Conservation (phyloP, 208 protist genomes). For the Wallacemonas sp. region DNA sequence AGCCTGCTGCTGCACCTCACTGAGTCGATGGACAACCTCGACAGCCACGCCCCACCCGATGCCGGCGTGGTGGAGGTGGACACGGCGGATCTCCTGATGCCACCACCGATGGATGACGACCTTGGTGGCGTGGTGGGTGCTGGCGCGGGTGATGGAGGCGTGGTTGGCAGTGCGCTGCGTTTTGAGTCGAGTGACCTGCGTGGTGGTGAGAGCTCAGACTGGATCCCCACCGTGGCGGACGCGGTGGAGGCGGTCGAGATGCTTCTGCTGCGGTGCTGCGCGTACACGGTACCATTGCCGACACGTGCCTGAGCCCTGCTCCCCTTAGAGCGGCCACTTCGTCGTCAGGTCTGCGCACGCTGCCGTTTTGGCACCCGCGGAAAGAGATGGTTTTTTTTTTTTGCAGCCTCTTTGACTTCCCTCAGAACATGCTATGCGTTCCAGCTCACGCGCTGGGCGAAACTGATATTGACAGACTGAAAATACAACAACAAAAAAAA, state of each 20-base stretch:
- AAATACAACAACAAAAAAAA: too few species aligned
- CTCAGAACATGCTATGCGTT: too few species aligned
- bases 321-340: too few species aligned
- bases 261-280: slow-evolving; percentile 22
- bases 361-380: too few species aligned
- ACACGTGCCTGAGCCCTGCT: too few species aligned
- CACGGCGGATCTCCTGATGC: not conserved
- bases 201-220: not conserved
- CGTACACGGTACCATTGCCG: slow-evolving; percentile 31
- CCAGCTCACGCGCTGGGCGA: too few species aligned
- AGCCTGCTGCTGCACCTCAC: slow-evolving; percentile 28
- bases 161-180: not conserved
- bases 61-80: not conserved
- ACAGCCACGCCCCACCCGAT: not conserved
- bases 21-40: not conserved
- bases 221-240: not conserved
- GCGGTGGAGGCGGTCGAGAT: slow-evolving; percentile 28
- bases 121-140: too few species aligned
- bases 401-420: too few species aligned
- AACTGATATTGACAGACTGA: too few species aligned
- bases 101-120: not conserved
- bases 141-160: too few species aligned
- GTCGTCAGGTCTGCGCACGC: too few species aligned
- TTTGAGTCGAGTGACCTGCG: slow-evolving; percentile 3
- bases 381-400: too few species aligned